These are phyloP conservation scores for Fragilariopsis cylindrus DNA, from an alignment of 108 stramenopile genomes.

Conservation along the genomic window DNA sequence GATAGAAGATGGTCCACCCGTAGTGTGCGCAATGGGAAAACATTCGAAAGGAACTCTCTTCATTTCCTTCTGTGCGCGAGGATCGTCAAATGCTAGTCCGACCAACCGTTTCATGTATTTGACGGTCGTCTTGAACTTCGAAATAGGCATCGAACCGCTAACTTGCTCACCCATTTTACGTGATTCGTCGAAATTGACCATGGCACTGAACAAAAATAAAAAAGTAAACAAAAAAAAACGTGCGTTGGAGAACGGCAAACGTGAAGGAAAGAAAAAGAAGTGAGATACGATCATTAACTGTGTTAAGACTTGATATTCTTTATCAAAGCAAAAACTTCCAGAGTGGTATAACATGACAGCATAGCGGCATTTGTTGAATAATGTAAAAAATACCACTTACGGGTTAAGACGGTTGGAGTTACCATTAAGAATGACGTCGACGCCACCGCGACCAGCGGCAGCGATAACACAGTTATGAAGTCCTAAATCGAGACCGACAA, in stretches of 20 bases:
- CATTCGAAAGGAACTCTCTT: constrained; percentile 61
- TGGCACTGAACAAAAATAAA: constrained; percentile 44
- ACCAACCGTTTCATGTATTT: constrained; percentile 90
- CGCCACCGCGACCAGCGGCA: constrained; percentile 94
- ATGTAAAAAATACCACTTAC: constrained; percentile 50
- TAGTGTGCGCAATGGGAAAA: constrained; percentile 60
- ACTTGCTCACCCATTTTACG: constrained; percentile 82
- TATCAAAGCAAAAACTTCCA: no score
- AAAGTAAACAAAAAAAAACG: background rate
- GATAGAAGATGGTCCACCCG: constrained; percentile 65
- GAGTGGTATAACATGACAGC: background rate
- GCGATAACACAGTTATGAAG: constrained; percentile 89
- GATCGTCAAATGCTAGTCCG: constrained; percentile 88
- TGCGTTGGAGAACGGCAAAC: background rate
- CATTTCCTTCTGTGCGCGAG: constrained; percentile 90
- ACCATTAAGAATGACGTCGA: constrained; percentile 98
- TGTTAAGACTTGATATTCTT: background rate
- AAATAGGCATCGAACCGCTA: constrained; percentile 60
- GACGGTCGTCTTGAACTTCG: constrained; percentile 95
- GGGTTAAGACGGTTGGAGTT: constrained; percentile 95
- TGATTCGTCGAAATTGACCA: constrained; percentile 74
- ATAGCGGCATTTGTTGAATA: constrained; percentile 1
- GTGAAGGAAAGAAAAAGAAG: background rate
- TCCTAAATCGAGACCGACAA: constrained; percentile 95
- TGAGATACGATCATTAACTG: background rate